Evolutionary conservation across 352 stramenopile species (phyloP), one percentile per base, ranked within the genome.

Genomic region (Globisporangium abappressorium): DNA sequence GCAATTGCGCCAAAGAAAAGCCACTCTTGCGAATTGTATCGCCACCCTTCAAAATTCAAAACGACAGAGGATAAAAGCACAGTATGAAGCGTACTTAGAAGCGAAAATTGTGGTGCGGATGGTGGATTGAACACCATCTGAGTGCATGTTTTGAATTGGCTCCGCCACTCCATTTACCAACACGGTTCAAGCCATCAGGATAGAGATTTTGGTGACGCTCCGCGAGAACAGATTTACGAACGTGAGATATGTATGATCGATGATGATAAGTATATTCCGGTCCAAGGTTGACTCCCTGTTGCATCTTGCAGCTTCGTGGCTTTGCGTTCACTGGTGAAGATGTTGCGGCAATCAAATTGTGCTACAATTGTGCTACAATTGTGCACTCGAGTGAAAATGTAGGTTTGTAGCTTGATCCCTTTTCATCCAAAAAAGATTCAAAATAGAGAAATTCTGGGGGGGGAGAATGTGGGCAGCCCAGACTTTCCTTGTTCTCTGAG

Each of bases 1-100:
- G 41, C 41, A 49, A 49, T 49, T 49, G 41, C 41, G 41, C 41
- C 41, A 49, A 49, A 49, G 41, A 49, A 49, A 49, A 49, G 41
- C 41, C 41, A 49, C 41, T 49, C 41, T 49, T 49, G 41, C 41
- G 0, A 49, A 49, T 49, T 51, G 43, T 22, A 24, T 51, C 41
- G 43, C 43, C 43, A 51, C 43, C 43, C 43, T 51, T 51, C 43
- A 51, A 51, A 51, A 51, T 11, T 22, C 18, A 49, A 47, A 38
- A n/a, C 15, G 6, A 11, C 41, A 49, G 20, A 22, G 43, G 43
- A 51, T 51, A 51, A 4, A 51, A 3, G 5, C 18, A 51, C 43
- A 51, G 18, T 51, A 0, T 3, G 6, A 51, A 51, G 4, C 15
- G 43, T 9, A 51, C 43, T 51, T 51, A 12, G 18, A 5, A 51